Evolutionary conservation across 352 stramenopile species (phyloP), one percentile per base, ranked within the genome.

Genomic region (Chrysophaeum taylorii): DNA sequence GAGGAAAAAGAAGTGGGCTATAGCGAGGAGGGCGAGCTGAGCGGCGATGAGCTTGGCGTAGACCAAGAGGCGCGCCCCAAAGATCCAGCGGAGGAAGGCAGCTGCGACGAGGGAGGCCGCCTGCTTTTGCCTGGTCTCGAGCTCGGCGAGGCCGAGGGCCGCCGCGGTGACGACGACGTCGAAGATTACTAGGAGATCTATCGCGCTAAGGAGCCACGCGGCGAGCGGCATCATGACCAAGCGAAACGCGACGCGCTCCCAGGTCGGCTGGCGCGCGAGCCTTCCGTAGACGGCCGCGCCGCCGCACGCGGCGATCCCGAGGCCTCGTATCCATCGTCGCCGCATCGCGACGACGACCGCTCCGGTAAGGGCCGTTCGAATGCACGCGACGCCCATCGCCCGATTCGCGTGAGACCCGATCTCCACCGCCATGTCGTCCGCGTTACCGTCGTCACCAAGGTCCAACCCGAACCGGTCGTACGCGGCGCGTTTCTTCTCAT

Each of bases 381-480:
- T 41, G 15, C 15, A 14, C 52, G 52, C 52, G 52, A 63, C 23
- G 25, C 25, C 29, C 9, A 63, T 23, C 9, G 25, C 18, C 9
- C 48, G 48, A 9, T 33, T 60, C 18, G 48, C 48, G 18, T 33
- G 18, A 18, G 48, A 9, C 5, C 18, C 18, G 18, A 60, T n/a
- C 48, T 60, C 48, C 48, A 15, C 5, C 48, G 25, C 18, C 48
- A 60, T 9, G 18, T 60, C 48, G 25, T 60, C 48, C 25, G 48
- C 48, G 48, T 4, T 23, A 15, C 2, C n/a, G 9, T 63, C 52
- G 23, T 63, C 52, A 9, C 52, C 52, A 12, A 63, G 12, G 33
- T 63, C 52, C 9, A 63, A 38, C 9, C 52, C 52, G 52, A 63
- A 63, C 9, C 52, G 25, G 23, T 63, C 29, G 33, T 63, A 63